Evolutionary conservation across 768 basidiomycete species (phyloP).

Genomic region (Polyporus arcularius): DNA sequence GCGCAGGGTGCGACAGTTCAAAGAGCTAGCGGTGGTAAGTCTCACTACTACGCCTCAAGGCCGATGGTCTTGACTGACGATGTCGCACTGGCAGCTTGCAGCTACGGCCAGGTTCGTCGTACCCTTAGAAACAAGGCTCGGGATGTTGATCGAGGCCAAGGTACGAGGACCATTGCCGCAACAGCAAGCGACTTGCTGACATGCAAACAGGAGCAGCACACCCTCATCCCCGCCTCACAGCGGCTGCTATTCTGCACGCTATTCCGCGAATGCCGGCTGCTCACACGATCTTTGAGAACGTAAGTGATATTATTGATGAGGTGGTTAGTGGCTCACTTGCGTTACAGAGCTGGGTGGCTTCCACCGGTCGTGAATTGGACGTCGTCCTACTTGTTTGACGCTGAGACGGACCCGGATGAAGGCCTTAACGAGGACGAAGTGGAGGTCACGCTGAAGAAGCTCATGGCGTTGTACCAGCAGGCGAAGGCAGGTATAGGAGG

Average conservation of each 20-base stretch:
- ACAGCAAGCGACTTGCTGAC: background rate
- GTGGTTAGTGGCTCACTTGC: background rate
- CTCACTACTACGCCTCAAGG: background rate
- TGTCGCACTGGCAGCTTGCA: constrained; percentile 4
- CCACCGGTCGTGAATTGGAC: constrained; percentile 31
- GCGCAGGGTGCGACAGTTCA: constrained; percentile 43
- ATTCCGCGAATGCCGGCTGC: constrained; percentile 62
- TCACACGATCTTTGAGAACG: constrained; percentile 66
- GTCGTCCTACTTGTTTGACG: constrained; percentile 33
- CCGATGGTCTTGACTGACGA: too few relatives aligned
- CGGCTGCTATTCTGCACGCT: constrained; percentile 60
- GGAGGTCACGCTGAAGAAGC: constrained; percentile 39
- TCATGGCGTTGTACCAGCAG: constrained; percentile 53
- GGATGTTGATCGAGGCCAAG: constrained; percentile 57
- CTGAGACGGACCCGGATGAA: constrained; percentile 35
- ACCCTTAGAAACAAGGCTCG: constrained; percentile 57
- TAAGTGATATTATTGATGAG: constrained; percentile 32
- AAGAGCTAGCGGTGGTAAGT: constrained; percentile 43
- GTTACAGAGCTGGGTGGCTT: constrained; percentile 27
- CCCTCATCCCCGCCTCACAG: constrained; percentile 54
- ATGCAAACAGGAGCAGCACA: constrained; percentile 50
- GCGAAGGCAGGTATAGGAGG: constrained; percentile 49
- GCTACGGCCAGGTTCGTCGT: constrained; percentile 41
- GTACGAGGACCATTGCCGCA: constrained; percentile 34
- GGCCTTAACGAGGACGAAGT: constrained; percentile 38